Base-by-base conservation (phyloP, 257 asterid species). In the Solanum medicagineum region DNA sequence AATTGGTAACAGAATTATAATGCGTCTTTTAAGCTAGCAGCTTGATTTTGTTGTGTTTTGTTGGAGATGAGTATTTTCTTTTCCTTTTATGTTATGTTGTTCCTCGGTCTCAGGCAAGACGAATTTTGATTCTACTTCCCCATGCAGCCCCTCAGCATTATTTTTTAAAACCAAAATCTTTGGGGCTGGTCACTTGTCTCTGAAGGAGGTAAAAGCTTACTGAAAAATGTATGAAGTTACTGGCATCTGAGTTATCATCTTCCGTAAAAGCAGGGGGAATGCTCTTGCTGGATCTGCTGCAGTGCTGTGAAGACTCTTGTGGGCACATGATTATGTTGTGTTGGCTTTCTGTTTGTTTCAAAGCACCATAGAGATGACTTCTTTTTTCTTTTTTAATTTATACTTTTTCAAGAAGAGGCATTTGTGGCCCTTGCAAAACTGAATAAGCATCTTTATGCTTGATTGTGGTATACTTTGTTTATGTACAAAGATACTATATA, bases 101-200 rank as follows among this genome's bases (percentile, higher is more conserved):
- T 57, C 59, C 70, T 83, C 81, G 15, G 62, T 68, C 81, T 26
- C 44, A 36, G 11, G 68, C 66, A 49, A 8, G 45, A 88, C 87
- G 63, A 77, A 73, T 83, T 91, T 87, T 84, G 86, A 42, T 81
- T 65, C n/a, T 69, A n/a, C 55, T 88, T 59, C 87, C 75, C 86
- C 86, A 60, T 51, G 83, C 51, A 51, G n/a, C n/a, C 66, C 63
- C 80, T 42, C 15, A 29, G 55, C 45, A 22, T 62, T 59, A 62
- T 60, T 44, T n/a, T 49, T 45, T 44, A 24, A 7, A 13, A 71
- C 42, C 51, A 68, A 42, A 68, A 68, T 17, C 79, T 83, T 19
- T 66, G 69, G 75, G 86, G 69, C 63, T 4, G 63, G 40, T 49
- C 32, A 83, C 65, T 56, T 81, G 56, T 74, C 59, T 22, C 13